Evolutionary conservation across 768 basidiomycete species (phyloP).

Genomic region (Naganishia randhawae): DNA sequence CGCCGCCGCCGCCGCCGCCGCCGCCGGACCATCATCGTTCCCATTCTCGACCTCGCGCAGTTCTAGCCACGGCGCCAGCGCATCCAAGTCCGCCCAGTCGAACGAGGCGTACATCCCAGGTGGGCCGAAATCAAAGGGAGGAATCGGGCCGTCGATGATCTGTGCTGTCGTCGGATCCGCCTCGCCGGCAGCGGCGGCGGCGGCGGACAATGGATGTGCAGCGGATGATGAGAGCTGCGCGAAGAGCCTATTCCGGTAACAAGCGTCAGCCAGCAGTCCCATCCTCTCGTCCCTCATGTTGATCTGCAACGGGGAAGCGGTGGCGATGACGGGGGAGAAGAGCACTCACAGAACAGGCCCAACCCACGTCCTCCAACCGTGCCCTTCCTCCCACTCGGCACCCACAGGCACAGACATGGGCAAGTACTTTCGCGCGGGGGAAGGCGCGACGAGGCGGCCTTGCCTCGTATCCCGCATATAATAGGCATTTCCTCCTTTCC

Average conservation of each 20-base stretch:
- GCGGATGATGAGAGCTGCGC: constrained; percentile 44
- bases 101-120: constrained; percentile 46
- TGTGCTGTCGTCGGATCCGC: background rate
- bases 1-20: background rate
- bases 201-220: constrained; percentile 31
- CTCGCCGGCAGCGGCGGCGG: constrained; percentile 12
- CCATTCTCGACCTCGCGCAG: constrained; percentile 22
- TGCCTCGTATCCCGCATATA: background rate
- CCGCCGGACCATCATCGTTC: constrained; percentile 13
- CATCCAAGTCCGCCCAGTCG: constrained; percentile 45
- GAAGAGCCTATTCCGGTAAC: constrained; percentile 33
- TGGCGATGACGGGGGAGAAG: background rate
- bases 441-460: constrained; percentile 2
- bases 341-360: constrained; percentile 48
- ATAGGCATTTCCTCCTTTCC: background rate
- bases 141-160: constrained; percentile 33
- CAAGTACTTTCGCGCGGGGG: background rate
- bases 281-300: background rate
- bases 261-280: background rate
- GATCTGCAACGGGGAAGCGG: background rate
- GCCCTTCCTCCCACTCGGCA: constrained; percentile 38
- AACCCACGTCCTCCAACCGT: constrained; percentile 40
- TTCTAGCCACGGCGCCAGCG: constrained; percentile 40
- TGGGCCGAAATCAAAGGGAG: constrained; percentile 38
- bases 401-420: constrained; percentile 17